phyloP scores from a whole-genome alignment of 495 filamentous ascomycete species.

The Penicillium chermesinum region DNA sequence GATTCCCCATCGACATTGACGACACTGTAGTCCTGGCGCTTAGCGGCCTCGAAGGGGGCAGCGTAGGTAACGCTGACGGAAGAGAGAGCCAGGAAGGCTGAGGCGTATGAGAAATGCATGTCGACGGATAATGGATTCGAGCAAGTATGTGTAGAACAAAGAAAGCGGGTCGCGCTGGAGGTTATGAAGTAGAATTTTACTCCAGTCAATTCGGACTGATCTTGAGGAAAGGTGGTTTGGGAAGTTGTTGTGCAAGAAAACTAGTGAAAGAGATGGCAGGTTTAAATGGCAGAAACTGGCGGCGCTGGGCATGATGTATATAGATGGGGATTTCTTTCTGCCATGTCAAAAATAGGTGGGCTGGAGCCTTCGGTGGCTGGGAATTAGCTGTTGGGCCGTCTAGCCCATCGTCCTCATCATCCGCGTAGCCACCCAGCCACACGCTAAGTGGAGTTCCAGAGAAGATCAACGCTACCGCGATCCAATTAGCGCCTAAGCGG shows the following conservation, averaged over 20 bases:
- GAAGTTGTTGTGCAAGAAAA: slow-evolving; percentile 1
- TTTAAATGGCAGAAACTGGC: slow-evolving; percentile 18
- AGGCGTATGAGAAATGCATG: slow-evolving; percentile 32
- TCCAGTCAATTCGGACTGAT: too few species aligned
- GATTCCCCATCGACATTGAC: slow-evolving; percentile 44
- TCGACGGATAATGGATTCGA: neutral
- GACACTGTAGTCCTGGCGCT: slow-evolving; percentile 36
- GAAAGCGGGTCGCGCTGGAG: too few species aligned
- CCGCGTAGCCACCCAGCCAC: neutral
- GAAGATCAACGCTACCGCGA: neutral
- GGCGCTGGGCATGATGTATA: slow-evolving; percentile 7
- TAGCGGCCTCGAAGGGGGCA: slow-evolving; percentile 27
- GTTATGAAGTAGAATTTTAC: too few species aligned
- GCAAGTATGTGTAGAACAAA: slow-evolving; percentile 3
- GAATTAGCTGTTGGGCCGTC: slow-evolving; percentile 3
- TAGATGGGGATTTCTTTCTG: slow-evolving; percentile 7
- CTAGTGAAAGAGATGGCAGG: slow-evolving; percentile 1
- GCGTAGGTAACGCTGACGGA: slow-evolving; percentile 27
- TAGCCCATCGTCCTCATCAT: slow-evolving; percentile 14
- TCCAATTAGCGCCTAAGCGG: neutral
- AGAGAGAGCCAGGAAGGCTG: slow-evolving; percentile 28
- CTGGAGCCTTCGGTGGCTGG: slow-evolving; percentile 29
- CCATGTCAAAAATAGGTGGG: slow-evolving; percentile 23
- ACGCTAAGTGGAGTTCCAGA: neutral
- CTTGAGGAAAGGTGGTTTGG: neutral